A percentile compares a stretch with the other conserved stretches of the same genome.
These are phyloP conservation scores for Trichomonas vaginalis DNA, from an alignment of 208 protist species.

Conservation along the genomic window DNA sequence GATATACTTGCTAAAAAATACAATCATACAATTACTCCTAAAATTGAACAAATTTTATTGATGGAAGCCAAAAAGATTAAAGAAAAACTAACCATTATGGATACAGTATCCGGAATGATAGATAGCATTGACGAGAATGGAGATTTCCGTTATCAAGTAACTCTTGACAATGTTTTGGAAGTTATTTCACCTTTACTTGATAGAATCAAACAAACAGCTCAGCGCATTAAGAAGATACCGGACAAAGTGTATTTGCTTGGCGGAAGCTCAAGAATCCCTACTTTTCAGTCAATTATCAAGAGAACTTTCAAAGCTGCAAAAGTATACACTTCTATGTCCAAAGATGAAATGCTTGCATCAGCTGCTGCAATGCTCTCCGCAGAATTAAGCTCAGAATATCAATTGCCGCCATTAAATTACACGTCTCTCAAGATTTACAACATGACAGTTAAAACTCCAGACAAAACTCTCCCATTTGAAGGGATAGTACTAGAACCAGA, in stretches of 20 bases:
- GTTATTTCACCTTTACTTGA: neutral
- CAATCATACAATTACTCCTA: neutral
- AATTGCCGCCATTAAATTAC: neutral
- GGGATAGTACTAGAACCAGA: neutral
- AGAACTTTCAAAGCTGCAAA: neutral
- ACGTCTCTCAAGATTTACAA: neutral
- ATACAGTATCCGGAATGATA: neutral
- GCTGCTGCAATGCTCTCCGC: neutral
- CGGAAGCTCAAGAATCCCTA: constrained; percentile 25
- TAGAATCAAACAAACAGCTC: neutral
- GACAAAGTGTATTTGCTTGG: neutral
- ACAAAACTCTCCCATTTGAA: neutral
- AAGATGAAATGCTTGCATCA: neutral
- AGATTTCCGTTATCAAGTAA: neutral
- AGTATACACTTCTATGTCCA: neutral
- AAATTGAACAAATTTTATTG: neutral
- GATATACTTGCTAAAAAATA: neutral
- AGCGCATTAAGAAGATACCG: neutral
- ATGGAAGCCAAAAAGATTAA: neutral
- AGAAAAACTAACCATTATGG: neutral
- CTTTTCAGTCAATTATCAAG: neutral
- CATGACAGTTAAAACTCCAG: neutral
- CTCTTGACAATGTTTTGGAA: neutral
- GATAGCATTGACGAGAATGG: neutral
- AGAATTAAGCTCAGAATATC: neutral